Base-by-base conservation (phyloP, 257 asterid species). In the Echites panduratus region DNA sequence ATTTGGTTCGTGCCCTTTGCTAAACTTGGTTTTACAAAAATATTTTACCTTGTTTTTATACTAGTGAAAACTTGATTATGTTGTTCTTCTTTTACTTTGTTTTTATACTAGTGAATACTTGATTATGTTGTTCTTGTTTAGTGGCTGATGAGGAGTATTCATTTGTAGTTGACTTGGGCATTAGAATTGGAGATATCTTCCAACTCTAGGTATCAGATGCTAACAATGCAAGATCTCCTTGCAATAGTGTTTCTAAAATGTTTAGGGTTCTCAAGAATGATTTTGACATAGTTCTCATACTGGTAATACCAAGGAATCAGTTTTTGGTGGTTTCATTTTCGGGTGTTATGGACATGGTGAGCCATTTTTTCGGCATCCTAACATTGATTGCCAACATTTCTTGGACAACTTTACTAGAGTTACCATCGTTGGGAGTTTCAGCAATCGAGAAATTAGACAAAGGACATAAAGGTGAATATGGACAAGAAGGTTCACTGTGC, bases 261-360 rank as follows among this genome's bases (percentile, higher is more conserved):
- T n/a, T n/a, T n/a, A n/a, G n/a, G n/a, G n/a, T n/a, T n/a, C 78
- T 90, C 78, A 83, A 81, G 82, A 78, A 75, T 57, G 84, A 74
- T 38, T 64, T 68, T 35, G 80, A 79, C 66, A 2, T 70, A 54
- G 32, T 35, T 53, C 22, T n/a, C 70, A 22, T 20, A 22, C 63
- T 63, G 47, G 53, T 64, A 16, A 54, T 24, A 66, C 67, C 38
- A 88, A 80, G 74, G 69, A 77, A 73, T 62, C n/a, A n/a, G n/a
- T n/a, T n/a, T n/a, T n/a, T n/a, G n/a, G n/a, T n/a, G n/a, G n/a
- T n/a, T n/a, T n/a, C 77, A 59, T 88, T 45, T 91, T 91, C 57
- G 65, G 93, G 76, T 89, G 96, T 52, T 84, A 91, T 82, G 92
- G 98, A 13, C 91, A 96, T 2, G 89, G 88, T 4, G 86, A 82